These are phyloP conservation scores for Alternaria triticina DNA, from an alignment of 2,329 filamentous ascomycete genomes.

Conservation along the genomic window DNA sequence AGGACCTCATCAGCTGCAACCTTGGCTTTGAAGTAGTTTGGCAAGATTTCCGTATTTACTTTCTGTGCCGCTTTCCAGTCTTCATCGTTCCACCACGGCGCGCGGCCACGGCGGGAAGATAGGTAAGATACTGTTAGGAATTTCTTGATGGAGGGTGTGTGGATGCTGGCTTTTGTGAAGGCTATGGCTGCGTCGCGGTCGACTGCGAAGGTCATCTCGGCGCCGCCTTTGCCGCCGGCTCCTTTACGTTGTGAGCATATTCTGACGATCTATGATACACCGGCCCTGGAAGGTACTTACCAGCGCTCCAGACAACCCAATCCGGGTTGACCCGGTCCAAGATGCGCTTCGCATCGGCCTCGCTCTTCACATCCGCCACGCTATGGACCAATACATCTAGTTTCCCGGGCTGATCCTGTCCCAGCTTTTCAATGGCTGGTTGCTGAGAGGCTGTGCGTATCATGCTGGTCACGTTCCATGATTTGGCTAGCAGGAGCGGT, in stretches of 20 bases:
- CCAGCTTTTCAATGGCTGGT: constrained; percentile 67
- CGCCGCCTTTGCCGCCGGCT: constrained; percentile 62
- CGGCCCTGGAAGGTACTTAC: constrained; percentile 47
- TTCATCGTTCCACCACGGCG: constrained; percentile 59
- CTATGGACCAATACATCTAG: constrained; percentile 73
- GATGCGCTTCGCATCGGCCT: constrained; percentile 67
- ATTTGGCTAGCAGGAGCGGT: constrained; percentile 73
- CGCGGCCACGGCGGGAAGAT: constrained; percentile 55
- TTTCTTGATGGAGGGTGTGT: constrained; percentile 56
- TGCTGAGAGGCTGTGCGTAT: constrained; percentile 76
- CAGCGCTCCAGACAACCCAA: constrained; percentile 73
- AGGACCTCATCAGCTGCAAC: constrained; percentile 63
- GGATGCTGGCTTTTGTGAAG: constrained; percentile 58
- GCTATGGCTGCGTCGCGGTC: constrained; percentile 62
- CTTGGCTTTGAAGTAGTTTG: constrained; percentile 61
- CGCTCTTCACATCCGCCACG: constrained; percentile 72
- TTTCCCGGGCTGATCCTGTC: constrained; percentile 64
- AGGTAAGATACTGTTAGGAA: constrained; percentile 64
- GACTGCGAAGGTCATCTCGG: constrained; percentile 57
- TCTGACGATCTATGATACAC: accelerated
- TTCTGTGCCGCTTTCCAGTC: constrained; percentile 55
- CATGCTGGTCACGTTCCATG: constrained; percentile 79
- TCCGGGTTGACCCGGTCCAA: constrained; percentile 67
- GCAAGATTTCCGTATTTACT: constrained; percentile 57
- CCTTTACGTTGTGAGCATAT: constrained; percentile 42